These are phyloP conservation scores for Aspergillus ostianus DNA, from an alignment of 495 filamentous ascomycete species.

Conservation along the genomic window DNA sequence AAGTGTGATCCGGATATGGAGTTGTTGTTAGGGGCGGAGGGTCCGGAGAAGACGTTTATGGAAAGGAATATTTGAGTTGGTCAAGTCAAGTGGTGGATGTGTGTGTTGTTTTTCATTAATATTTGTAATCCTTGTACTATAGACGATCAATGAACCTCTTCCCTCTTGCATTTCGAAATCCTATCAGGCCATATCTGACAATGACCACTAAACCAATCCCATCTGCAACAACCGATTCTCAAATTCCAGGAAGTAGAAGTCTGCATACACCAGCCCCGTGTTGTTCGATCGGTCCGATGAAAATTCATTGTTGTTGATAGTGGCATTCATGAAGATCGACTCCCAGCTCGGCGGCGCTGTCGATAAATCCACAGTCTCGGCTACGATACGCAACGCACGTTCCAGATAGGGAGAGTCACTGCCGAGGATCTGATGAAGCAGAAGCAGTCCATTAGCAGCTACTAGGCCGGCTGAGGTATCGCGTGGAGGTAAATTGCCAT, in stretches of 20 bases:
- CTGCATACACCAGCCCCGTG: constrained; percentile 46
- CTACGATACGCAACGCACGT: constrained; percentile 32
- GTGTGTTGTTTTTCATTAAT: too few species aligned
- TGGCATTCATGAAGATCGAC: constrained; percentile 34
- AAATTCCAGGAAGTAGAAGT: constrained; percentile 47
- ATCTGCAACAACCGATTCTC: constrained; percentile 34
- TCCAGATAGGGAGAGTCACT: constrained; percentile 23
- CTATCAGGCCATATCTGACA: too few species aligned
- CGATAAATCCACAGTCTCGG: constrained; percentile 32
- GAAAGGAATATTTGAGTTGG: too few species aligned
- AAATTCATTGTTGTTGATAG: constrained; percentile 36
- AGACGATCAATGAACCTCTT: too few species aligned
- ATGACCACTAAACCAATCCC: constrained; percentile 15
- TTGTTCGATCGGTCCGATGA: constrained; percentile 28
- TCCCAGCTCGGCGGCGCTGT: constrained; percentile 14
- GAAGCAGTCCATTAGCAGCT: constrained; percentile 40
- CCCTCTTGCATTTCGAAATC: too few species aligned
- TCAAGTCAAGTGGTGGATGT: too few species aligned
- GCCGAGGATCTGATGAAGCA: constrained; percentile 29
- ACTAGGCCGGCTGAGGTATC: constrained; percentile 42
- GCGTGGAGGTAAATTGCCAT: constrained; percentile 17
- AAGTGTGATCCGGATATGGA: constrained; percentile 46
- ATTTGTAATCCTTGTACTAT: too few species aligned
- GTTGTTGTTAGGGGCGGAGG: constrained; percentile 12
- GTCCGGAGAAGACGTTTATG: background rate